Evolutionary conservation across 257 asterid genomes (phyloP).

Genomic region (Ilex asprella): DNA sequence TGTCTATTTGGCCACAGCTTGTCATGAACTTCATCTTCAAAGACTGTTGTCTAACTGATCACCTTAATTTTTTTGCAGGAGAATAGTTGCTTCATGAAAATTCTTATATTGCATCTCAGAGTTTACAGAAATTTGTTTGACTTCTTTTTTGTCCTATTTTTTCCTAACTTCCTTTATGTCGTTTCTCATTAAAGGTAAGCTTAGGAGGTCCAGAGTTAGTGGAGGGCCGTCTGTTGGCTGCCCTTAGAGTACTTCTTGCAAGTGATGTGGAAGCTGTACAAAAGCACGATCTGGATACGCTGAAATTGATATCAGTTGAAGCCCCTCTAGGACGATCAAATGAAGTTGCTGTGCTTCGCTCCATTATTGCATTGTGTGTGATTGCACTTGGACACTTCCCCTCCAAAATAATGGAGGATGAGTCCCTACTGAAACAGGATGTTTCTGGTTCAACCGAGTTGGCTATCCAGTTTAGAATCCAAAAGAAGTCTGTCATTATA

Average conservation of each 20-base stretch:
- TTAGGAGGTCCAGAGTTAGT: slow-evolving; percentile 73
- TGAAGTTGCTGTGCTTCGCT: slow-evolving; percentile 57
- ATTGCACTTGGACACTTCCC: slow-evolving; percentile 81
- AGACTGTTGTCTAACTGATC: no score
- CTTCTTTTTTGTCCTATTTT: slow-evolving; percentile 8
- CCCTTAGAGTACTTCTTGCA: slow-evolving; percentile 62
- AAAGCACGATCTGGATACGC: slow-evolving; percentile 35
- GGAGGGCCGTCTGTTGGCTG: slow-evolving; percentile 79
- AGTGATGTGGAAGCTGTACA: slow-evolving; percentile 45
- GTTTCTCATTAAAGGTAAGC: slow-evolving; percentile 43
- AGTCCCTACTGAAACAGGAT: slow-evolving; percentile 40
- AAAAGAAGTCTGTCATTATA: slow-evolving; percentile 59
- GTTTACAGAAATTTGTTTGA: neutral
- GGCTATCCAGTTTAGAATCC: slow-evolving; percentile 62
- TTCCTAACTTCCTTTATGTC: slow-evolving; percentile 4
- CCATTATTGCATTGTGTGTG: slow-evolving; percentile 64
- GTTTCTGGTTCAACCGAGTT: slow-evolving; percentile 49
- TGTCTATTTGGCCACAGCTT: no score
- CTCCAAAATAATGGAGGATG: slow-evolving; percentile 86
- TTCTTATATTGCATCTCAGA: no score
- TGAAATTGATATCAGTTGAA: slow-evolving; percentile 47
- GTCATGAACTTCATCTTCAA: no score
- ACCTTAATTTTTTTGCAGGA: no score
- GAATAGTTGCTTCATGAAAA: no score
- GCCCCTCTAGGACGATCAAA: slow-evolving; percentile 60